These are phyloP conservation scores for Pyrus bretschneideri DNA, from an alignment of 306 rosid species.

Conservation along the genomic window DNA sequence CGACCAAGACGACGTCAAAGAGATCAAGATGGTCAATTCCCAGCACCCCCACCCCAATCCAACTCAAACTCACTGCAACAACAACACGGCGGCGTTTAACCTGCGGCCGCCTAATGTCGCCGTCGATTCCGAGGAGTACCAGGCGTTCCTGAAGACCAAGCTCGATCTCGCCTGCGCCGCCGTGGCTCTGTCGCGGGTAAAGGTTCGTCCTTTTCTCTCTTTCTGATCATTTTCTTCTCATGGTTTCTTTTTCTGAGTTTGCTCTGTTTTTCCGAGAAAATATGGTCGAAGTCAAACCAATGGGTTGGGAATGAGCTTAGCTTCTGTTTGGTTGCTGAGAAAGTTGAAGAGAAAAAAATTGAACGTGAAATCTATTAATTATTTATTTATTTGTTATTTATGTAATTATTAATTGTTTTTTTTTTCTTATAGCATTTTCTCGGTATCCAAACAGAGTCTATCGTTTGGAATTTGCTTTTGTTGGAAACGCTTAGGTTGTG, in stretches of 20 bases:
- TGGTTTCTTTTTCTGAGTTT: background rate
- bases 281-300: background rate
- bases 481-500: too few relatives aligned
- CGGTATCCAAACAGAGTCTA: background rate
- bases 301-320: background rate
- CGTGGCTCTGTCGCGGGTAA: slow-evolving; percentile 68
- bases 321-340: background rate
- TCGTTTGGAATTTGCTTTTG: background rate
- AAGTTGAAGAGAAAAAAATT: background rate
- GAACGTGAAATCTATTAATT: background rate
- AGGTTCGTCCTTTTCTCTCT: background rate
- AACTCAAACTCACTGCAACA: background rate
- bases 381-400: background rate
- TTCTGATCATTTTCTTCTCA: background rate
- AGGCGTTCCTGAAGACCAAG: slow-evolving; percentile 70
- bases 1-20: slow-evolving; percentile 18
- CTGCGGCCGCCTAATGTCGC: slow-evolving; percentile 19
- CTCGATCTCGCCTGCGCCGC: slow-evolving; percentile 95
- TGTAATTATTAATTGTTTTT: background rate
- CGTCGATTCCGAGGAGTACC: slow-evolving; percentile 54
- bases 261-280: background rate
- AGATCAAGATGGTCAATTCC: slow-evolving; percentile 32
- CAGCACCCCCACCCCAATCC: background rate
- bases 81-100: background rate
- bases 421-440: background rate